Conservation (phyloP, 2,329 filamentous ascomycete species). For the Aspergillus sp. region DNA sequence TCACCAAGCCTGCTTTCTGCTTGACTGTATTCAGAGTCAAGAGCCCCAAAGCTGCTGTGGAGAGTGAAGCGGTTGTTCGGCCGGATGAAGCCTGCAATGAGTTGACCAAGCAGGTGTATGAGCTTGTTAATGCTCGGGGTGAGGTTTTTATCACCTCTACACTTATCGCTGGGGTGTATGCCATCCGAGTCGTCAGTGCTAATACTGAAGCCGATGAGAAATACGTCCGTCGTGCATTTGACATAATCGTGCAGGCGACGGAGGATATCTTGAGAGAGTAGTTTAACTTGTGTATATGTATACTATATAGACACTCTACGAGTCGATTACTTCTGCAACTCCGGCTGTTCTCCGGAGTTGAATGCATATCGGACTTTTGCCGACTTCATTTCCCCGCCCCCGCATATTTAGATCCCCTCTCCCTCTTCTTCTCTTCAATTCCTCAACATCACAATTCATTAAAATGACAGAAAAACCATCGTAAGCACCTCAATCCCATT, state of each 20-base stretch:
- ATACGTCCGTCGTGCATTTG: conserved; percentile 69
- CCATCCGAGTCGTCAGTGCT: conserved; percentile 75
- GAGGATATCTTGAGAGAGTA: conserved; percentile 45
- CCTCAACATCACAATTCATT: no score
- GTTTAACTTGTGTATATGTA: conserved; percentile 1
- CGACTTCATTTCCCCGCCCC: no score
- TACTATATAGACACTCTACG: no score
- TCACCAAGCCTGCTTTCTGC: conserved; percentile 71
- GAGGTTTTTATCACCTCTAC: conserved; percentile 80
- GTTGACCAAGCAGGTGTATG: conserved; percentile 70
- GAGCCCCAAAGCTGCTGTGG: conserved; percentile 24
- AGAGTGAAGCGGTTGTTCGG: conserved; percentile 11
- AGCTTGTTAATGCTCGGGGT: conserved; percentile 66
- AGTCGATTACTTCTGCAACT: no score
- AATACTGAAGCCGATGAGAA: conserved; percentile 66
- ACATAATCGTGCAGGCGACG: conserved; percentile 62
- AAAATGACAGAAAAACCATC: no score
- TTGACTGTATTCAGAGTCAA: conserved; percentile 71
- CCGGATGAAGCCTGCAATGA: conserved; percentile 57
- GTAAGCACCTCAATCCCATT: no score
- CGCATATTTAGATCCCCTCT: no score
- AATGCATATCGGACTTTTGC: no score
- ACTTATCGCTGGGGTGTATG: conserved; percentile 66
- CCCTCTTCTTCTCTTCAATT: no score
- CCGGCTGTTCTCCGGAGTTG: no score